These are phyloP conservation scores for Lasiosphaeriaceae sp. DNA, from an alignment of 495 filamentous ascomycete genomes.

Conservation along the genomic window DNA sequence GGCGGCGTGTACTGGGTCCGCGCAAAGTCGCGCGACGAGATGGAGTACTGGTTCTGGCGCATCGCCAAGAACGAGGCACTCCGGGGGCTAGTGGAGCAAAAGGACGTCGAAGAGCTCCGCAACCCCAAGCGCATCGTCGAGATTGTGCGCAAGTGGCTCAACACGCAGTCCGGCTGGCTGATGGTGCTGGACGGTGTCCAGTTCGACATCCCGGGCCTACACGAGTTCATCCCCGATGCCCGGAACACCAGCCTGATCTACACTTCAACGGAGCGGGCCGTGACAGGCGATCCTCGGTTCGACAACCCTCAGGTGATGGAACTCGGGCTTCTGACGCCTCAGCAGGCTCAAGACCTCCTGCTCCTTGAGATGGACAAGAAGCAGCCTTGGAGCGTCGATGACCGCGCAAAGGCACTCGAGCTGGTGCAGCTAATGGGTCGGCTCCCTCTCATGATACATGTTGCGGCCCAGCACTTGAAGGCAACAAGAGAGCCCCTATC, in stretches of 20 bases:
- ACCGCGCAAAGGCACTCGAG: slow-evolving; percentile 58
- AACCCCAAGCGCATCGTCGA: slow-evolving; percentile 54
- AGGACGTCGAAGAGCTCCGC: slow-evolving; percentile 34
- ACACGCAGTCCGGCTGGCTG: slow-evolving; percentile 66
- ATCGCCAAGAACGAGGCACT: slow-evolving; percentile 65
- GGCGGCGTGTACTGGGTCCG: slow-evolving; percentile 81
- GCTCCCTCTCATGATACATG: slow-evolving; percentile 74
- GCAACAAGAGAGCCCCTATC: slow-evolving; percentile 66
- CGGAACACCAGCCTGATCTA: slow-evolving; percentile 70
- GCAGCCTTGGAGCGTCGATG: slow-evolving; percentile 55
- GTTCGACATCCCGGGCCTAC: slow-evolving; percentile 60
- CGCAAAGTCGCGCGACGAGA: slow-evolving; percentile 59
- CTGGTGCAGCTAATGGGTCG: slow-evolving; percentile 67
- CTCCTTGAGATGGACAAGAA: slow-evolving; percentile 51
- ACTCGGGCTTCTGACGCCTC: slow-evolving; percentile 52
- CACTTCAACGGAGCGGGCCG: slow-evolving; percentile 65
- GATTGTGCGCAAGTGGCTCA: slow-evolving; percentile 66
- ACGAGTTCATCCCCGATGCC: slow-evolving; percentile 66
- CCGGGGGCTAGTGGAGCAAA: slow-evolving; percentile 35
- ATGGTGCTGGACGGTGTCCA: slow-evolving; percentile 72
- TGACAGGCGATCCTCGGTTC: slow-evolving; percentile 63
- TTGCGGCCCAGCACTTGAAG: slow-evolving; percentile 70
- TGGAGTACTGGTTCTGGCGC: slow-evolving; percentile 68
- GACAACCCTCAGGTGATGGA: slow-evolving; percentile 72
- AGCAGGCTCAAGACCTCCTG: slow-evolving; percentile 45